Evolutionary conservation across 768 basidiomycete genomes (phyloP).

Genomic region (Rickenella mellea): DNA sequence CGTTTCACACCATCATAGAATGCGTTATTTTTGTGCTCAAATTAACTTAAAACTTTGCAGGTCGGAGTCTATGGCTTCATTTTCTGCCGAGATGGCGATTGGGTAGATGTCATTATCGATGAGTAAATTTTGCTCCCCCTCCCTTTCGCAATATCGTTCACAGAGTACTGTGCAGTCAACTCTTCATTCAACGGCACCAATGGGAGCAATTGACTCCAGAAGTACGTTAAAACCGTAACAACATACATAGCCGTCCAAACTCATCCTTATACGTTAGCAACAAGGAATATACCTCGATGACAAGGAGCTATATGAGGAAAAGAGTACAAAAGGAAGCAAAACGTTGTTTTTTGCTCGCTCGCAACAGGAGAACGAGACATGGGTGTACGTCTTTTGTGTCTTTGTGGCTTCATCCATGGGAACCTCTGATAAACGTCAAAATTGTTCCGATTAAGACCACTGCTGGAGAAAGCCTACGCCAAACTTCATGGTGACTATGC

Average conservation of each 20-base stretch:
- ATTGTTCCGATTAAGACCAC: slow-evolving; percentile 6
- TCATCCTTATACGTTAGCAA: neutral
- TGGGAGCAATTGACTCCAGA: neutral
- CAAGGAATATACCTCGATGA: slow-evolving; percentile 18
- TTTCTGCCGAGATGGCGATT: slow-evolving; percentile 18
- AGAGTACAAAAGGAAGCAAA: slow-evolving; percentile 16
- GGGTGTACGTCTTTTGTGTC: slow-evolving; percentile 12
- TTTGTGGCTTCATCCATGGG: neutral
- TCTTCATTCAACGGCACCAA: neutral
- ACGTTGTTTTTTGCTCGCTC: slow-evolving; percentile 18
- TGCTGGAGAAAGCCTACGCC: slow-evolving; percentile 20
- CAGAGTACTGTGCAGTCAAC: slow-evolving; percentile 4
- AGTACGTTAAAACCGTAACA: too few relatives aligned
- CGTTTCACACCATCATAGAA: too few relatives aligned
- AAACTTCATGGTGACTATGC: slow-evolving; percentile 21
- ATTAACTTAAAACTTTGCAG: slow-evolving; percentile 14
- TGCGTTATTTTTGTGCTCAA: neutral
- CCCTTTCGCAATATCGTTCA: slow-evolving; percentile 17
- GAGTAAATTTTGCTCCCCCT: slow-evolving; percentile 15
- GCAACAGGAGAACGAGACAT: slow-evolving; percentile 17
- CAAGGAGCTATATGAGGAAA: slow-evolving; percentile 14
- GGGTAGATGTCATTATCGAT: slow-evolving; percentile 22
- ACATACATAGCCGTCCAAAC: neutral
- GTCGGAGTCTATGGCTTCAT: slow-evolving; percentile 21
- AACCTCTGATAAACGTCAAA: neutral